Evolutionary conservation across 2,329 filamentous ascomycete species (phyloP), one percentile per base, ranked within the genome.

Genomic region (Fusarium sp.): DNA sequence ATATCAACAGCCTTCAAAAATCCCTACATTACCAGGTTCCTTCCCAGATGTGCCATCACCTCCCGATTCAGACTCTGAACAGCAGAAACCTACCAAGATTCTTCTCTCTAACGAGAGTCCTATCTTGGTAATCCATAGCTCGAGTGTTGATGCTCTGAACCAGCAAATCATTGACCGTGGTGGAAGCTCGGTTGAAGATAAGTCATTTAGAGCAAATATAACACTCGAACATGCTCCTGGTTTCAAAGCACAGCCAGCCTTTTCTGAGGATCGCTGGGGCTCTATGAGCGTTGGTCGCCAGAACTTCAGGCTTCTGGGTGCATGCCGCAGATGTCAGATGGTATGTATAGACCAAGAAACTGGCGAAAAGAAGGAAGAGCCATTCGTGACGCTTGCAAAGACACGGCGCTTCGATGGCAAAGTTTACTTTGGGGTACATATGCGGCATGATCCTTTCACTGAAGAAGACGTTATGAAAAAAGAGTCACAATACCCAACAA

Each of bases 251-350:
- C 81, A 86, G 31, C 86, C 77, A 21, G 80, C 94, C 1, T 98
- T 96, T 79, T 86, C 88, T 1, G 95, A 98, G 82, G 96, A 98
- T 74, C 80, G 83, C 10, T 98, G 95, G 95, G 84, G 84, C 18
- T 85, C 82, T 21, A 77, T 97, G 44, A 85, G 83, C 14, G 92
- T 98, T 63, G 93, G 92, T 4, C 74, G 80, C 5, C 86, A 91
- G 65, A 80, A 82, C 15, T 93, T 94, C 76, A 86, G 92, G 69
- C 89, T 97, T 77, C 83, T 98, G 9, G 95, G 95, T 1, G 89
- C 93, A 7, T 99, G 96, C 78, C 89, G 94, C 67, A 86, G 96
- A 66, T 99, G 96, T 76, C 94, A 97, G 80, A 98, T 99, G 95
- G 92, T 99, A 15, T 98, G 95, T 79, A 90, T 98, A 49, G 91